Evolutionary conservation across 2,329 filamentous ascomycete species (phyloP), one percentile per base, ranked within the genome.

Genomic region (Colletotrichum liaoningense): DNA sequence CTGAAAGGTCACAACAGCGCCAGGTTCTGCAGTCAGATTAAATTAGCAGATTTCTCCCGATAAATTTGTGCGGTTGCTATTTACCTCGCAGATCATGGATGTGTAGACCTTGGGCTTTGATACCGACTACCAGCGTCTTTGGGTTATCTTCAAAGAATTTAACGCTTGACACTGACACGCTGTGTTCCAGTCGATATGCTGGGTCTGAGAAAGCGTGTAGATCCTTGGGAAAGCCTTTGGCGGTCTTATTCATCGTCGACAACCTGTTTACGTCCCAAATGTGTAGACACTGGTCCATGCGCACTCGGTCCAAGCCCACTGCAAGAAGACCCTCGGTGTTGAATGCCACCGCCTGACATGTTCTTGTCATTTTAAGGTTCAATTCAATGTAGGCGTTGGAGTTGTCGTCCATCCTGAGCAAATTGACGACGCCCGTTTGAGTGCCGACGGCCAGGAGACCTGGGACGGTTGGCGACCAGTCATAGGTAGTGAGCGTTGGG

Each of bases 271-370:
- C 88, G 80, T 97, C 94, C 89, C 94, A 97, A 35, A 97, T 92
- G 78, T 96, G 94, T 62, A 97, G 87, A 77, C 93, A 95, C 75
- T 93, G 90, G 79, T 97, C 94, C 82, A 94, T 95, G 38, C 94
- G 90, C 28, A 95, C 94, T 77, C 93, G 89, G 78, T 97, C 94
- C 64, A 97, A 86, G 1, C 93, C 94, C 33, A 95, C 93, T 11
- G 94, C 94, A 64, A 97, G 85, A 69, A 93, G 86, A 22, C 93
- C 92, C 5, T 86, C 87, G 4, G 90, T 91, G 79, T 92, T 96
- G 83, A 97, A 95, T 4, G 94, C 92, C 54, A 97, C 93, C 0
- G 94, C 93, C 78, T 96, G 94, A 78, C 93, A 96, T 56, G 93
- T 93, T 57, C 94, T 89, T 67, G 93, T 90, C 80, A 95, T 91